Conservation (phyloP, 805 yeast species). For the Starmera caribaea region DNA sequence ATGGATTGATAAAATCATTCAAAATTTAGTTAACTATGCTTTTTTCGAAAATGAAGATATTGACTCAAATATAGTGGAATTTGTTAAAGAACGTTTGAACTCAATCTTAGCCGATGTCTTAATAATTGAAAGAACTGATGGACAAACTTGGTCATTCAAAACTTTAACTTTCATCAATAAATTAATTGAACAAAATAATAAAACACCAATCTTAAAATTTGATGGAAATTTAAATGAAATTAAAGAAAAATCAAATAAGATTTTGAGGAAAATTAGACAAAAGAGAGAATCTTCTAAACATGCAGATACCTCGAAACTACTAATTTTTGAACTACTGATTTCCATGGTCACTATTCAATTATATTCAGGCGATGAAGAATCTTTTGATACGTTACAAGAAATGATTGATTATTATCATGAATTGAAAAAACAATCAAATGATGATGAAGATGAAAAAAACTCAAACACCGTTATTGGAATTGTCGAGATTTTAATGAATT, state of each 20-base stretch:
- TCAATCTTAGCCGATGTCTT: conserved; percentile 58
- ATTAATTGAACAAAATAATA: conserved; percentile 14
- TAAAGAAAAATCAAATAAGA: conserved; percentile 37
- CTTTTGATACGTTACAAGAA: conserved; percentile 67
- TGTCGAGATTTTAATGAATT: conserved; percentile 49
- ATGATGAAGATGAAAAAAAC: conserved; percentile 27
- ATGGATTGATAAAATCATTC: conserved; percentile 22
- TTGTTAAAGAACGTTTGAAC: conserved; percentile 54
- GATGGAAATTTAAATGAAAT: conserved; percentile 49
- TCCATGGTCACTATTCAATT: conserved; percentile 73
- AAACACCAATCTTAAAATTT: conserved; percentile 28
- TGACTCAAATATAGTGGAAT: conserved; percentile 23
- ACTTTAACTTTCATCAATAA: conserved; percentile 31
- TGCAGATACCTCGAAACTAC: conserved; percentile 27
- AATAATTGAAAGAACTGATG: conserved; percentile 31
- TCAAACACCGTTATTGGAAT: conserved; percentile 40
- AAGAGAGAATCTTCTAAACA: conserved; percentile 22
- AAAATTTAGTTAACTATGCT: conserved; percentile 20
- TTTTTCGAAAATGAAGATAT: conserved; percentile 18
- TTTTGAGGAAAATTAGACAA: conserved; percentile 34
- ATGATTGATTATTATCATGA: conserved; percentile 49
- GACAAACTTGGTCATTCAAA: conserved; percentile 51
- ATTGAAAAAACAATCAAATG: conserved; percentile 27
- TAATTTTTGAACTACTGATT: conserved; percentile 66
- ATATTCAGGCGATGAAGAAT: conserved; percentile 68